Conservation (phyloP, 306 rosid species). For the Vicia faba region DNA sequence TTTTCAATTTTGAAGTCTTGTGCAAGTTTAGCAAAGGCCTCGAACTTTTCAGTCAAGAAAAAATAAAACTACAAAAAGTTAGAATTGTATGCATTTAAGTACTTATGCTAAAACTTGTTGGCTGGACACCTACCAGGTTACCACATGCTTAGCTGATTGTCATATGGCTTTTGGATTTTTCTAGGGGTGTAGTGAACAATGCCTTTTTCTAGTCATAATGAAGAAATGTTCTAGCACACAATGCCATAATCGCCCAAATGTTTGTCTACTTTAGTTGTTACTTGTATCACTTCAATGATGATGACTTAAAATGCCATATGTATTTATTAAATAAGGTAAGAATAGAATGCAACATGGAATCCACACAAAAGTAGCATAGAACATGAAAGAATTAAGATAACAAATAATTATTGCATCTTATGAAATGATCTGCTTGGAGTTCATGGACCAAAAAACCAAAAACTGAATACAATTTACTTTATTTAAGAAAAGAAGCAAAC, state of each 20-base stretch:
- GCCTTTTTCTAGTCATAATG: no score
- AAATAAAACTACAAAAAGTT: no score
- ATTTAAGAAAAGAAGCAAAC: not conserved
- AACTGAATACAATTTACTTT: slow-evolving; percentile 1
- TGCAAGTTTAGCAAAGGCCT: no score
- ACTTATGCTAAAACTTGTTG: no score
- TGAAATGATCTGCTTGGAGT: not conserved
- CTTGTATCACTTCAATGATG: not conserved
- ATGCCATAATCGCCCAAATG: not conserved
- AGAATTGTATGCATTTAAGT: no score
- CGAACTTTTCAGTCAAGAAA: no score
- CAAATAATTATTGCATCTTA: not conserved
- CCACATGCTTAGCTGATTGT: no score
- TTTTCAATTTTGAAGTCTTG: no score
- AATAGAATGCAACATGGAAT: not conserved
- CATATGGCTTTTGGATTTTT: no score
- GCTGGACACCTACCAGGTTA: no score
- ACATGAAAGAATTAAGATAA: not conserved
- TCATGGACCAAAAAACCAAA: slow-evolving; percentile 1
- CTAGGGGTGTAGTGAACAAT: no score
- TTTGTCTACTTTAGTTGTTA: not conserved
- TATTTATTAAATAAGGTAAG: not conserved
- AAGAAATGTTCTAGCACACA: not conserved
- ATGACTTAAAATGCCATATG: not conserved
- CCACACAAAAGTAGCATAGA: not conserved